These are phyloP conservation scores for Herpotrichia juniperi DNA, from an alignment of 2,329 filamentous ascomycete genomes.

Conservation along the genomic window DNA sequence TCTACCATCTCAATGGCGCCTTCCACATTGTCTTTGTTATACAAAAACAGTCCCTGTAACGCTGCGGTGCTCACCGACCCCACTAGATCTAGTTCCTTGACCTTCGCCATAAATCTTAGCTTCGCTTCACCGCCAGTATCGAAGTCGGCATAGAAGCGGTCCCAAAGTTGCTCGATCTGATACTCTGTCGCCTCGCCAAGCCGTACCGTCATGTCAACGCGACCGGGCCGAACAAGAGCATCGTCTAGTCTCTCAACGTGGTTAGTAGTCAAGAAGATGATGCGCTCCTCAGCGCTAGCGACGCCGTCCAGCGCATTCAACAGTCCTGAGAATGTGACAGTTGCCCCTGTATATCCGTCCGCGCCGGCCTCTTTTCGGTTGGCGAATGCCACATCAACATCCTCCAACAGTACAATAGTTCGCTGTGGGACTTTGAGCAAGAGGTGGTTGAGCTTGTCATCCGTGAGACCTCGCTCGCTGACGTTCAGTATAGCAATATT, in stretches of 20 bases:
- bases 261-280: slow-evolving; percentile 94
- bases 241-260: slow-evolving; percentile 89
- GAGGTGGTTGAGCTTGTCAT: slow-evolving; percentile 85
- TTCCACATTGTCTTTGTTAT: slow-evolving; percentile 89
- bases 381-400: slow-evolving; percentile 88
- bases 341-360: slow-evolving; percentile 85
- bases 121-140: slow-evolving; percentile 69
- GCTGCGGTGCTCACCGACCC: slow-evolving; percentile 82
- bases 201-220: slow-evolving; percentile 90
- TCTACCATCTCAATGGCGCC: slow-evolving; percentile 84
- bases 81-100: slow-evolving; percentile 74
- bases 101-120: slow-evolving; percentile 71
- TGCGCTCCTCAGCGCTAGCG: slow-evolving; percentile 91
- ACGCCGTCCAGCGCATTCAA: slow-evolving; percentile 78
- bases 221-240: slow-evolving; percentile 85
- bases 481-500: slow-evolving; percentile 92
- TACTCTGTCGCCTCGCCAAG: slow-evolving; percentile 86
- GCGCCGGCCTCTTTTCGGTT: slow-evolving; percentile 78
- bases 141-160: slow-evolving; percentile 88
- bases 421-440: slow-evolving; percentile 83
- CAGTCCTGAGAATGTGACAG: slow-evolving; percentile 91
- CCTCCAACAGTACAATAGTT: slow-evolving; percentile 83
- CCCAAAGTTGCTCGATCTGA: slow-evolving; percentile 88
- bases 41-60: slow-evolving; percentile 91
- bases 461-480: slow-evolving; percentile 86